These are phyloP conservation scores for Tanacetum coccineum DNA, from an alignment of 129 eudicot species.

Conservation along the genomic window DNA sequence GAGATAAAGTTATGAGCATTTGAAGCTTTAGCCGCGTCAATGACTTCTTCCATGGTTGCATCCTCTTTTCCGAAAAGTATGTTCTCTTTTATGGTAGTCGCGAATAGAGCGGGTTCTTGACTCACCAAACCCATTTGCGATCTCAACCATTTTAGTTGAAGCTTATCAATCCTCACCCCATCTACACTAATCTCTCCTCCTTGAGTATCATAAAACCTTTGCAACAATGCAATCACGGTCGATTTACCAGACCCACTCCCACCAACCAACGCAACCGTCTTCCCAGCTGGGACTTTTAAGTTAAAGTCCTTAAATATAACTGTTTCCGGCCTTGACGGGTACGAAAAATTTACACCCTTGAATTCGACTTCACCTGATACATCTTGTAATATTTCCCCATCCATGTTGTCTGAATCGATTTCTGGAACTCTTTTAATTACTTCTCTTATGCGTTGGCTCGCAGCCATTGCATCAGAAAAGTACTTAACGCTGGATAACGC, in stretches of 20 bases:
- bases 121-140: slow-evolving; percentile 97
- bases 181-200: slow-evolving; percentile 72
- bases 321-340: slow-evolving; percentile 59
- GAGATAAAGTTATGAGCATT: slow-evolving; percentile 87
- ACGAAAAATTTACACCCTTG: slow-evolving; percentile 34
- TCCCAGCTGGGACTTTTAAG: slow-evolving; percentile 61
- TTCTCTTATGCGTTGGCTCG: slow-evolving; percentile 56
- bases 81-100: slow-evolving; percentile 83
- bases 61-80: slow-evolving; percentile 96
- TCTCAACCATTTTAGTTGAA: slow-evolving; percentile 87
- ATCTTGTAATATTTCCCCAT: slow-evolving; percentile 41
- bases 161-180: slow-evolving; percentile 61
- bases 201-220: slow-evolving; percentile 75
- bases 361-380: slow-evolving; percentile 57
- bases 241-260: slow-evolving; percentile 93
- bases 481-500: slow-evolving; percentile 56
- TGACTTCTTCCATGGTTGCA: slow-evolving; percentile 72
- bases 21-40: slow-evolving; percentile 87
- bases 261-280: slow-evolving; percentile 72
- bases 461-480: slow-evolving; percentile 68
- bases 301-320: slow-evolving; percentile 46
- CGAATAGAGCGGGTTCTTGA: slow-evolving; percentile 95
- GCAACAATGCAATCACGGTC: slow-evolving; percentile 67
- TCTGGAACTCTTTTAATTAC: slow-evolving; percentile 59
- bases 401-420: slow-evolving; percentile 63